A percentile compares a stretch with the other conserved stretches of the same genome.
Conservation (phyloP, 2,329 filamentous ascomycete species). For the Colletotrichum sp. region DNA sequence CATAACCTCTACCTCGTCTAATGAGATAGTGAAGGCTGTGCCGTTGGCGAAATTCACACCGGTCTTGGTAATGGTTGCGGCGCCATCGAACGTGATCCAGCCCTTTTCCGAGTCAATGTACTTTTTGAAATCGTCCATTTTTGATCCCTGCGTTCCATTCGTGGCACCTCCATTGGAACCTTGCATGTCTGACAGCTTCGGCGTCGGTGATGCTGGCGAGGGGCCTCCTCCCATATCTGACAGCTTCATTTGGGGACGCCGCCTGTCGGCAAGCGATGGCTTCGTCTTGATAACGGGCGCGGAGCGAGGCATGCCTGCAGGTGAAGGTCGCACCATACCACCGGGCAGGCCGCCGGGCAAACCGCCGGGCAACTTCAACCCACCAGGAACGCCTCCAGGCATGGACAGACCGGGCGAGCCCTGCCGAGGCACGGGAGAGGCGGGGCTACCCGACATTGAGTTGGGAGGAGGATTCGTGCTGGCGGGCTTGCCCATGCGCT, state of each 20-base stretch:
- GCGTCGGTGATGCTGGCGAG: slow-evolving; percentile 43
- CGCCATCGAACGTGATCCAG: slow-evolving; percentile 90
- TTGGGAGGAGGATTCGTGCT: slow-evolving; percentile 22
- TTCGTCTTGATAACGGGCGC: slow-evolving; percentile 55
- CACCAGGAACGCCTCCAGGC: slow-evolving; percentile 48
- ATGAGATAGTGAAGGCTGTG: slow-evolving; percentile 88
- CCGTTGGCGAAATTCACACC: slow-evolving; percentile 94
- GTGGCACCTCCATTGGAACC: slow-evolving; percentile 29
- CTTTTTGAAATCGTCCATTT: slow-evolving; percentile 69
- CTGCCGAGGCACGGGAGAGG: slow-evolving; percentile 29
- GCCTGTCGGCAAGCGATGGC: slow-evolving; percentile 70
- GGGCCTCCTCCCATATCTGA: slow-evolving; percentile 52
- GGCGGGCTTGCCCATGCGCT: slow-evolving; percentile 47
- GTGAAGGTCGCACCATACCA: neutral
- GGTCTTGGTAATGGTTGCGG: slow-evolving; percentile 85
- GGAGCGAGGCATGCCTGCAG: slow-evolving; percentile 52
- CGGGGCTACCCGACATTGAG: slow-evolving; percentile 32
- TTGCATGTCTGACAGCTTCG: slow-evolving; percentile 14
- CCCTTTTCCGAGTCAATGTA: slow-evolving; percentile 93
- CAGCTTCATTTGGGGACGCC: slow-evolving; percentile 66
- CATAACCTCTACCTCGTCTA: slow-evolving; percentile 92
- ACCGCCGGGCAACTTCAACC: slow-evolving; percentile 43
- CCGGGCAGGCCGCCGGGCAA: slow-evolving; percentile 39
- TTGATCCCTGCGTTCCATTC: slow-evolving; percentile 47
- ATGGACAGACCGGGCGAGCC: slow-evolving; percentile 32